Evolutionary conservation across 192 early-diverging fungal genomes (phyloP).

Genomic region (Funneliformis geosporum): DNA sequence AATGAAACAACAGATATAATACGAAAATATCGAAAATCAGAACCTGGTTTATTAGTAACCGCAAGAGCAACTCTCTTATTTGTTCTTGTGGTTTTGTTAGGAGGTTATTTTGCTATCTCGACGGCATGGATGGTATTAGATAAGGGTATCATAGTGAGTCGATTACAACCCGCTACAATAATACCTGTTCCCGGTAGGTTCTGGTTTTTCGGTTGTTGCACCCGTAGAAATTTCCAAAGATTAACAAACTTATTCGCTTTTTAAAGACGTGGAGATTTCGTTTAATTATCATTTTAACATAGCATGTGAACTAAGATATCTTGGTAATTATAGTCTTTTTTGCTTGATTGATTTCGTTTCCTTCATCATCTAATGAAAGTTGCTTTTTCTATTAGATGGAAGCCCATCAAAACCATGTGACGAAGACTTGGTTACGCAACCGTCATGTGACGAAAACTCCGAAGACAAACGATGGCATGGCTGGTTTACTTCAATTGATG

Average conservation of each 20-base stretch:
- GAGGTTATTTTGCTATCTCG: constrained; percentile 16
- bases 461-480: constrained; percentile 8
- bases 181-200: constrained; percentile 18
- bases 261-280: constrained; percentile 4
- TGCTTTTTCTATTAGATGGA: not conserved
- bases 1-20: not conserved
- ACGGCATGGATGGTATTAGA: not conserved
- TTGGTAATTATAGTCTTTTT: not conserved
- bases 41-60: constrained; percentile 3
- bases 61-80: not conserved
- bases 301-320: constrained; percentile 6
- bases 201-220: not conserved
- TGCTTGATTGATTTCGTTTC: not conserved
- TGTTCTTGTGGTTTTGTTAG: not conserved
- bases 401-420: not conserved
- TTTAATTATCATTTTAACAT: constrained; percentile 29
- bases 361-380: not conserved
- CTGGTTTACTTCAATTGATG: constrained; percentile 21
- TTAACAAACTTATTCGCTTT: not conserved
- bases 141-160: not conserved
- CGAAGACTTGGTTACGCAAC: not conserved
- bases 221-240: not conserved
- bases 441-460: not conserved
- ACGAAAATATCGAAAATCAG: constrained; percentile 24
- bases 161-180: not conserved